Conservation (phyloP, 306 rosid genomes). For the Glycine latifolia region DNA sequence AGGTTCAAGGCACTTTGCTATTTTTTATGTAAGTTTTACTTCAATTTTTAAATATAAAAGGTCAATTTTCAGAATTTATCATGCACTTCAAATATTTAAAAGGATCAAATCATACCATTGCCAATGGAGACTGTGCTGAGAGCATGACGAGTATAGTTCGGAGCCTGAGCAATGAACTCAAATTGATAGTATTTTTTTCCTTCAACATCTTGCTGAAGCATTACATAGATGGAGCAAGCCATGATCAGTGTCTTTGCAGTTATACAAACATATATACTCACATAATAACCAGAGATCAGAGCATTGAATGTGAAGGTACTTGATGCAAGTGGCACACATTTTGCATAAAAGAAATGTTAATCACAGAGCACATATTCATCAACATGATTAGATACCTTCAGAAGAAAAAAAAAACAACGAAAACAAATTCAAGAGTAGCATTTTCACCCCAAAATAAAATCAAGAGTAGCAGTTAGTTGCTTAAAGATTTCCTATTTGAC, state of each 20-base stretch:
- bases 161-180: slow-evolving; percentile 92
- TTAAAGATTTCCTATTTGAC: background rate
- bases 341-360: slow-evolving; percentile 9
- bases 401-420: no score
- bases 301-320: background rate
- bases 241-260: slow-evolving; percentile 23
- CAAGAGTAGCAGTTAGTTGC: no score
- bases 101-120: slow-evolving; percentile 69
- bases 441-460: no score
- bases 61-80: no score
- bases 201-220: slow-evolving; percentile 74
- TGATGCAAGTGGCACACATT: slow-evolving; percentile 4
- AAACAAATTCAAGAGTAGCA: no score
- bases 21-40: background rate
- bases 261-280: background rate
- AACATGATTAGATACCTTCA: background rate
- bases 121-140: slow-evolving; percentile 80
- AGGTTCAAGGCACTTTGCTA: background rate
- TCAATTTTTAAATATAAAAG: no score
- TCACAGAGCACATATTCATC: background rate
- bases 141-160: slow-evolving; percentile 94
- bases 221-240: slow-evolving; percentile 26
- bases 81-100: background rate
- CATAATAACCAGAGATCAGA: background rate
- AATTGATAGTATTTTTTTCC: slow-evolving; percentile 85